Base-by-base conservation (phyloP, 1,284 basidiomycete genomes). In the Cystobasidium pallidum region DNA sequence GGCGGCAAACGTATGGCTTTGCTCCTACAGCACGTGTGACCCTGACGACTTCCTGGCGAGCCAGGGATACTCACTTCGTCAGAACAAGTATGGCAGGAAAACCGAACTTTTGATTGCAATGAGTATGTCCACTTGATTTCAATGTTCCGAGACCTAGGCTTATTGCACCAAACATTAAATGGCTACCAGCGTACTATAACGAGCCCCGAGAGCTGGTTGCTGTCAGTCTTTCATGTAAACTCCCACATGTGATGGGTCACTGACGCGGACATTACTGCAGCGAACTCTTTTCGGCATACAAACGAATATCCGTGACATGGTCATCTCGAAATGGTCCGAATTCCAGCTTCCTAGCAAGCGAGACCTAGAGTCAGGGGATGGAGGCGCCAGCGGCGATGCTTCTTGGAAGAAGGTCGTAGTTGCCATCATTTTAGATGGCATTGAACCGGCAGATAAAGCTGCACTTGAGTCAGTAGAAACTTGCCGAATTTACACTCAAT, bases 271-370 rank as follows among this genome's bases (percentile, higher is more conserved):
- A n/a, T n/a, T n/a, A n/a, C n/a, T n/a, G n/a, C 21, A 71, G 68
- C 45, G 68, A n/a, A 97, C 93, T 0, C 83, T 97, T 52, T 93
- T 97, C 79, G 92, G 92, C 76, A 91, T 98, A 79, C 98, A 98
- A 94, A 82, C 94, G 76, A 99, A 99, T 82, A 95, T 99, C 75
- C 91, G 94, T 76, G 94, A 98, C 78, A 98, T 98, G 76, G 96
- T 94, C 87, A 94, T 92, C 83, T 94, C 92, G 58, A 95, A 94
- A 81, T 75, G 71, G 70, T 95, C 92, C 73, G 95, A 95, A 81
- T 98, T 92, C 83, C 96, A 72, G 65, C 62, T 66, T 11, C 19
- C 65, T 21, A 52, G 21, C 24, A 67, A 72, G 39, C 49, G 55
- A 26, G 70, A 72, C 47, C n/a, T 57, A 88, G 94, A 86, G 58